phyloP scores from a whole-genome alignment of 2,329 filamentous ascomycete species.

The Coniosporium tulheliwenetii region DNA sequence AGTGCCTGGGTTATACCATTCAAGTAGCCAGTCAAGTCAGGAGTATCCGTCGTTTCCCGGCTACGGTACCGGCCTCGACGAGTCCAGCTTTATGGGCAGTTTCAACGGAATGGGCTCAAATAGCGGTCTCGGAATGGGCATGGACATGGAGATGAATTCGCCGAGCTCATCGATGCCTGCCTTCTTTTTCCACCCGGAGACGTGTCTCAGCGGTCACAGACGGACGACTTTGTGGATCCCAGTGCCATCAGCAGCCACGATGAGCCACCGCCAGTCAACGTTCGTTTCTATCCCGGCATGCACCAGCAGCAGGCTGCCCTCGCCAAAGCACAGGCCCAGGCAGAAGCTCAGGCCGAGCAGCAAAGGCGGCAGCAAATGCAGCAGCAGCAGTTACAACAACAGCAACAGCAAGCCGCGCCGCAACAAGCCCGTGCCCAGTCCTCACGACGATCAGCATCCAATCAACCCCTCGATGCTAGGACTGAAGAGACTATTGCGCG shows the following conservation, averaged over 20 bases:
- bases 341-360: conserved; percentile 40
- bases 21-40: conserved; percentile 23
- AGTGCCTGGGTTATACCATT: conserved; percentile 59
- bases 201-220: conserved; percentile 8
- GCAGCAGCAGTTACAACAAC: conserved; percentile 36
- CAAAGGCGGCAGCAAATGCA: conserved; percentile 34
- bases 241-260: conserved; percentile 53
- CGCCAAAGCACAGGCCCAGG: conserved; percentile 46
- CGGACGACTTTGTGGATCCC: conserved; percentile 53
- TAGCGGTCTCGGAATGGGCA: conserved; percentile 46
- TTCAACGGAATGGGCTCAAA: conserved; percentile 40
- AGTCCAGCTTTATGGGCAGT: conserved; percentile 47
- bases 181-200: conserved; percentile 45
- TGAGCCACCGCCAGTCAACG: conserved; percentile 36
- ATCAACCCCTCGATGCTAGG: conserved; percentile 26
- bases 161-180: conserved; percentile 32
- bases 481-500: conserved; percentile 85
- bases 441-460: conserved; percentile 18
- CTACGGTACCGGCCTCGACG: conserved; percentile 47
- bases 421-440: conserved; percentile 13
- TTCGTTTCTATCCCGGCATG: conserved; percentile 82
- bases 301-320: conserved; percentile 57
- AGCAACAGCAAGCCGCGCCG: conserved; percentile 22
- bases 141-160: conserved; percentile 46
- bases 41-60: conserved; percentile 25